phyloP scores from a whole-genome alignment of 805 yeast species.

The Pichia cephalocereana region DNA sequence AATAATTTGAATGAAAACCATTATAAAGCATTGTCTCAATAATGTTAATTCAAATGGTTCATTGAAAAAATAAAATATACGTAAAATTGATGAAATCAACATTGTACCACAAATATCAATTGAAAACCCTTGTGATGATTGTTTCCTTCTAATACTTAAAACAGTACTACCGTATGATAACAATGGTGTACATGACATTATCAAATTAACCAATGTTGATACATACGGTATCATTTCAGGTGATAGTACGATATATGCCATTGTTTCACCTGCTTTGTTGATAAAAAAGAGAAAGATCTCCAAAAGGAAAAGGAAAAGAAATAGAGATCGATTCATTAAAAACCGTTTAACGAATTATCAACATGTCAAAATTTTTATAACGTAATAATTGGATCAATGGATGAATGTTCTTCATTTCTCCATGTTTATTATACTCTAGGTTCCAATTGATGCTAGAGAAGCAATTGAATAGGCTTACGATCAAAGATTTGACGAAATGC shows the following conservation, averaged over 20 bases:
- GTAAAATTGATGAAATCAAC: slow-evolving; percentile 64
- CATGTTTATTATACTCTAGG: too few relatives aligned
- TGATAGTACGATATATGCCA: slow-evolving; percentile 25
- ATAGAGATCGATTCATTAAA: neutral
- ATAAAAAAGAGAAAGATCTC: neutral
- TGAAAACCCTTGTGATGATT: slow-evolving; percentile 73
- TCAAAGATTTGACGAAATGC: neutral
- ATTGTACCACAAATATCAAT: slow-evolving; percentile 91
- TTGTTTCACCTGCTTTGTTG: neutral
- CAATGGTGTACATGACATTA: slow-evolving; percentile 74
- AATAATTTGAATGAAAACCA: slow-evolving; percentile 70
- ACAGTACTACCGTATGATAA: slow-evolving; percentile 84
- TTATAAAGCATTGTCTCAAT: slow-evolving; percentile 70
- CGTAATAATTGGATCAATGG: too few relatives aligned
- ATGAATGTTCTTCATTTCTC: too few relatives aligned
- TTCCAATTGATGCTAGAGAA: neutral
- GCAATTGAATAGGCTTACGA: neutral
- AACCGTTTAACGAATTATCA: too few relatives aligned
- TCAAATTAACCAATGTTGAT: slow-evolving; percentile 43
- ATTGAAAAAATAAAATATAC: slow-evolving; percentile 69
- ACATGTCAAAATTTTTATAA: too few relatives aligned
- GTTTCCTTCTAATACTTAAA: slow-evolving; percentile 49
- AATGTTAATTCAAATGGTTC: slow-evolving; percentile 76
- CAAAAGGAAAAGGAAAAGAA: neutral
- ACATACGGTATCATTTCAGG: slow-evolving; percentile 24